Evolutionary conservation across 306 rosid genomes (phyloP).

Genomic region (Vigna hirtella): DNA sequence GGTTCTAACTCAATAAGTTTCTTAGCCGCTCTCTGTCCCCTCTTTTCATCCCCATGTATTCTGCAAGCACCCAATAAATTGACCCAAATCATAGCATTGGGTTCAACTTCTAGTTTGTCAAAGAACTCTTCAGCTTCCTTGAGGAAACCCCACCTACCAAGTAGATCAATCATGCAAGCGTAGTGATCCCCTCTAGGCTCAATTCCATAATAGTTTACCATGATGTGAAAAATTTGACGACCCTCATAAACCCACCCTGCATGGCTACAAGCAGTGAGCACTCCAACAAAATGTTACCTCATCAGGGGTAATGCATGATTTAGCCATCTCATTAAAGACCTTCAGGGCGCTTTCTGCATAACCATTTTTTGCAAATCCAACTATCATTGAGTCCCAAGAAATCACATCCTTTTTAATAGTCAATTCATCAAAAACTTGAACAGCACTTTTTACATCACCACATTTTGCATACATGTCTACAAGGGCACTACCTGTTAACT

Average conservation of each 20-base stretch:
- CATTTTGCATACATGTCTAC: too few relatives aligned
- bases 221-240: constrained; percentile 53
- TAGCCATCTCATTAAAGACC: constrained; percentile 66
- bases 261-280: constrained; percentile 90
- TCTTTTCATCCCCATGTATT: constrained; percentile 79
- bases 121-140: constrained; percentile 77
- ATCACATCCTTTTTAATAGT: constrained; percentile 59
- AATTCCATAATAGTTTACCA: constrained; percentile 60
- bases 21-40: constrained; percentile 72
- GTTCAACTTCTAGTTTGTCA: constrained; percentile 49
- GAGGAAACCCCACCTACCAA: constrained; percentile 83
- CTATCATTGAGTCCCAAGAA: constrained; percentile 91
- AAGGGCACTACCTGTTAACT: constrained; percentile 76
- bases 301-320: constrained; percentile 60
- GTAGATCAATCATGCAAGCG: constrained; percentile 82
- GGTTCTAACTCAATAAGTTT: constrained; percentile 71
- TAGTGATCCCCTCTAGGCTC: constrained; percentile 69
- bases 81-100: constrained; percentile 77
- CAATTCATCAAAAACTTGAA: constrained; percentile 73
- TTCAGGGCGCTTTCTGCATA: constrained; percentile 64
- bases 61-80: constrained; percentile 79
- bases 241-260: constrained; percentile 80
- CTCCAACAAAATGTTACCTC: constrained; percentile 81
- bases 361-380: constrained; percentile 86
- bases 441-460: constrained; percentile 67